Conservation (phyloP, 2,329 filamentous ascomycete genomes). For the Gaeumannomyces tritici region DNA sequence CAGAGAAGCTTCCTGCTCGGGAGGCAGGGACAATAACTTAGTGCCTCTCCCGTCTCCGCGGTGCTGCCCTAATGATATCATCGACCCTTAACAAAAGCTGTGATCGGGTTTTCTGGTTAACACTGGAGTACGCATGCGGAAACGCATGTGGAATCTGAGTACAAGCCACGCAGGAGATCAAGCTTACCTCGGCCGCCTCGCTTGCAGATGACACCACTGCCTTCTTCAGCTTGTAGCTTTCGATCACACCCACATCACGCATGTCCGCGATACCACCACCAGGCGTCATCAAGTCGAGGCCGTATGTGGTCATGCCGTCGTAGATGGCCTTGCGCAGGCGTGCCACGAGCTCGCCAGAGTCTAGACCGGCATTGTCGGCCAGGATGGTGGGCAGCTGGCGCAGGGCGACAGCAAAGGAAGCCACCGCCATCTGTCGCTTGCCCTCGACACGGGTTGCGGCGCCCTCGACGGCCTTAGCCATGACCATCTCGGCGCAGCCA, state of each 20-base stretch:
- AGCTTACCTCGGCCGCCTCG: slow-evolving; percentile 84
- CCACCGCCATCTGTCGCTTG: slow-evolving; percentile 92
- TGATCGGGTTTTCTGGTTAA: slow-evolving; percentile 12
- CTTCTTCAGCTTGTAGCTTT: slow-evolving; percentile 97
- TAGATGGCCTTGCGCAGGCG: slow-evolving; percentile 90
- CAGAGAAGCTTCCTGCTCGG: neutral
- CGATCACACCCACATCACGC: slow-evolving; percentile 88
- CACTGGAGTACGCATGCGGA: neutral
- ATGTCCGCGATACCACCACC: slow-evolving; percentile 93
- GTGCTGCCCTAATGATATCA: slow-evolving; percentile 93
- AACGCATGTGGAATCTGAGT: neutral
- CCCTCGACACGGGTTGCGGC: slow-evolving; percentile 89
- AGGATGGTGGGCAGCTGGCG: slow-evolving; percentile 93
- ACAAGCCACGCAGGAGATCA: neutral
- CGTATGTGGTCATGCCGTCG: slow-evolving; percentile 85
- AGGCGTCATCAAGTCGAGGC: slow-evolving; percentile 78
- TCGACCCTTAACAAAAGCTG: slow-evolving; percentile 87
- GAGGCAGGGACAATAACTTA: neutral
- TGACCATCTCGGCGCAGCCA: slow-evolving; percentile 96
- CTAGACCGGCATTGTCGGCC: slow-evolving; percentile 92
- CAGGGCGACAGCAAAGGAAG: slow-evolving; percentile 79
- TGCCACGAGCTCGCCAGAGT: slow-evolving; percentile 88
- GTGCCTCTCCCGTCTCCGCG: slow-evolving; percentile 63
- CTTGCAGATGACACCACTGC: slow-evolving; percentile 96
- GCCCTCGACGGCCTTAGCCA: slow-evolving; percentile 95